A percentile compares a stretch with the other conserved stretches of the same genome.
phyloP scores from a whole-genome alignment of 305 asterid genomes.

The Fraxinus greggii region DNA sequence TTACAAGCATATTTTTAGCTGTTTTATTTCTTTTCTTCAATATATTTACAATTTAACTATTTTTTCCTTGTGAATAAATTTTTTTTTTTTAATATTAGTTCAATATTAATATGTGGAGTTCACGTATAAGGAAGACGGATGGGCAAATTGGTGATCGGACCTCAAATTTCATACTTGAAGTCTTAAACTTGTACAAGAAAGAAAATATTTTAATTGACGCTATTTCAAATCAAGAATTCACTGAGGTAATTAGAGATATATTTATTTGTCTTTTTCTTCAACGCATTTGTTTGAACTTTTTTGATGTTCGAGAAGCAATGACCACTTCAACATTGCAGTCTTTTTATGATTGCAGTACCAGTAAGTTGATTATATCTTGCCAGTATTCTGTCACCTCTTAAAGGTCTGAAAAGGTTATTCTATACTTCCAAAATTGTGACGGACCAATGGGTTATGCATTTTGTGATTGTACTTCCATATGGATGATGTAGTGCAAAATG shows the following conservation, averaged over 20 bases:
- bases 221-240: conserved; percentile 75
- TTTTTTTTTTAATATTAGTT: background rate
- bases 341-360: background rate
- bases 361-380: background rate
- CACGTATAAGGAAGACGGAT: conserved; percentile 70
- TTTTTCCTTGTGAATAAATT: background rate
- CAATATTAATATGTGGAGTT: conserved; percentile 18
- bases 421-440: background rate
- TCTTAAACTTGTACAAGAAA: conserved; percentile 72
- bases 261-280: conserved; percentile 9
- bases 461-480: background rate
- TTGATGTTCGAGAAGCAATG: background rate
- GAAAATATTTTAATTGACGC: conserved; percentile 68
- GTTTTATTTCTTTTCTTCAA: conserved; percentile 1
- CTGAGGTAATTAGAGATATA: conserved; percentile 58
- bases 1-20: conserved; percentile 16
- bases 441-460: background rate
- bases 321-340: background rate
- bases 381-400: conserved; percentile 16
- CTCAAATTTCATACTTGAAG: conserved; percentile 76
- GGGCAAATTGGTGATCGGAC: conserved; percentile 67
- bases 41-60: background rate
- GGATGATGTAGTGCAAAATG: background rate
- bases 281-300: conserved; percentile 12
- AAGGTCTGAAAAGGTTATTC: conserved; percentile 3